Evolutionary conservation across 2,329 filamentous ascomycete species (phyloP).

Genomic region (Diaporthe vexans): DNA sequence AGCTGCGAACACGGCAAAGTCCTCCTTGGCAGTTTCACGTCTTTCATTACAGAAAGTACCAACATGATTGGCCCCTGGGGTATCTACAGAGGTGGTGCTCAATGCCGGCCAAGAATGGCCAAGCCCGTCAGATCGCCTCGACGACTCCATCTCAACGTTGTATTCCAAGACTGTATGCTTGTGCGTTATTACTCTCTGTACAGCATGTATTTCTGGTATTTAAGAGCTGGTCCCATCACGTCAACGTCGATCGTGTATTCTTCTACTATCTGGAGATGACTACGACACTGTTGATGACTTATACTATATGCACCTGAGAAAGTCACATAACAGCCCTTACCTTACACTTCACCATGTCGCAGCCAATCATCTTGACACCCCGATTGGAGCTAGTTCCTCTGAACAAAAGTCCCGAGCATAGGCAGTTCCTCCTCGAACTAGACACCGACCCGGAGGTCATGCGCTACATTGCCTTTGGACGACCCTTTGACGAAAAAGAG

Average conservation of each 20-base stretch:
- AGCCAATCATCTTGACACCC: neutral
- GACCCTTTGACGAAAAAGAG: constrained; percentile 10
- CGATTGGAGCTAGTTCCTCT: constrained; percentile 16
- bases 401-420: neutral
- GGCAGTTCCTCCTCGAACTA: neutral
- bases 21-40: neutral
- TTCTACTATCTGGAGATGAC: neutral
- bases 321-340: neutral
- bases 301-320: neutral
- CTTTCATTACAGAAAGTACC: neutral
- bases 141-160: neutral
- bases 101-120: neutral
- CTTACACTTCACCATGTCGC: neutral
- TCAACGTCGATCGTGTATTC: neutral
- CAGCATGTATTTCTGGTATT: neutral
- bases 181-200: neutral
- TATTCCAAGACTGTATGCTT: neutral
- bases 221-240: neutral
- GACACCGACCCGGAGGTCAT: constrained; percentile 4
- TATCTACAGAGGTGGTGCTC: neutral
- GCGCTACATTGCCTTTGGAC: constrained; percentile 9
- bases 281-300: neutral
- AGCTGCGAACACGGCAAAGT: neutral
- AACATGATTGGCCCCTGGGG: neutral
- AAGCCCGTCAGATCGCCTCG: constrained; percentile 3